Percentiles rank a stretch among this genome's conserved stretches.
Evolutionary conservation across 2,329 filamentous ascomycete species (phyloP).

Genomic region (Talaromyces verruculosus): DNA sequence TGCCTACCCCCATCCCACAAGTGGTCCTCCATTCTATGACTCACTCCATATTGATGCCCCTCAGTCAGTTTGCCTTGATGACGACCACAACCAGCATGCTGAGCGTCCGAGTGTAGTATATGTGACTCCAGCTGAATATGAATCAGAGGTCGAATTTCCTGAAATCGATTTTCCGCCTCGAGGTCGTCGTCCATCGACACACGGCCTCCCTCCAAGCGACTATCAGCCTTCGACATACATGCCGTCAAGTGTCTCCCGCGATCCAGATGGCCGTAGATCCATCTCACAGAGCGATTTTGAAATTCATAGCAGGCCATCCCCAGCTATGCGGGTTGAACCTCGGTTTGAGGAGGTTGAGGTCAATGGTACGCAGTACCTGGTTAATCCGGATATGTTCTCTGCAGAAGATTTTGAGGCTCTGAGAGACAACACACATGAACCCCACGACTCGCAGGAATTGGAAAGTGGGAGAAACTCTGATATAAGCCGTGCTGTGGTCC

Average conservation of each 20-base stretch:
- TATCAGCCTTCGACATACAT: slow-evolving; percentile 21
- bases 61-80: slow-evolving; percentile 18
- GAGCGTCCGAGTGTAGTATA: slow-evolving; percentile 19
- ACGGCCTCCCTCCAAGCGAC: slow-evolving; percentile 18
- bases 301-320: slow-evolving; percentile 6
- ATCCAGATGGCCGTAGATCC: slow-evolving; percentile 17
- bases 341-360: slow-evolving; percentile 21
- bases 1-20: background rate
- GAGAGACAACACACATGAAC: slow-evolving; percentile 16
- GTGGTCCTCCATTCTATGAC: slow-evolving; percentile 16
- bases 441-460: slow-evolving; percentile 14
- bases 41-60: slow-evolving; percentile 2
- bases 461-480: slow-evolving; percentile 21
- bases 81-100: background rate
- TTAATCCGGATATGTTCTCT: slow-evolving; percentile 20
- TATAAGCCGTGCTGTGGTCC: slow-evolving; percentile 21
- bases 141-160: slow-evolving; percentile 10
- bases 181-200: slow-evolving; percentile 19
- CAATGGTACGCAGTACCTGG: slow-evolving; percentile 19
- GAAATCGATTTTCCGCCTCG: slow-evolving; percentile 22
- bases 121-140: slow-evolving; percentile 18
- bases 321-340: slow-evolving; percentile 15
- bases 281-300: slow-evolving; percentile 24
- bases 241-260: slow-evolving; percentile 17
- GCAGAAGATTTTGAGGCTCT: slow-evolving; percentile 18